Evolutionary conservation across 768 basidiomycete species (phyloP), one percentile per base, ranked within the genome.

Genomic region (Exidia glandulosa): DNA sequence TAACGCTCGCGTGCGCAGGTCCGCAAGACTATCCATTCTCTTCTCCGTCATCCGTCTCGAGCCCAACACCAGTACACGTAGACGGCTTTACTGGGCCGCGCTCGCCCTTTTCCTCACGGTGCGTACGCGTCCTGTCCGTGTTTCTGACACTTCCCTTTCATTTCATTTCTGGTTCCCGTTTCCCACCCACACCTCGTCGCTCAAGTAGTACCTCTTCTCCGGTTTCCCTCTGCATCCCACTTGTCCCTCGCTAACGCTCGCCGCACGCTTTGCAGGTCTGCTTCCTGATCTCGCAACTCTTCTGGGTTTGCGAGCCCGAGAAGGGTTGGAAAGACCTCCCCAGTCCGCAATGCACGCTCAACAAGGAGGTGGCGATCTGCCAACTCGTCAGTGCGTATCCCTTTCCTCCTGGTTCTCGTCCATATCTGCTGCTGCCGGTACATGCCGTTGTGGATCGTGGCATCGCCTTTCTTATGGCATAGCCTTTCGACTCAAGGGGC

Each of bases 1-100:
- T 27, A 9, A 5, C 32, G 25, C 36, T 5, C 6, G 32, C 27
- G 2, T 36, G 19, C 30, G n/a, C 33, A 79, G 78, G 77, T 73
- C 70, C 36, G 71, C 81, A 2, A 75, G 81, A 23, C 69, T 80
- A n/a, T 76, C 79, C 29, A 81, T 81, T 47, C 68, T 83, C 6
- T 79, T 79, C 68, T 81, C 80, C 5, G 74, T 83, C 61, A 76
- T 81, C 57, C 78, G 81, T 36, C 74, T 82, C 64, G 77, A 78
- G 57, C 76, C 77, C 1, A 73, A 73, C 56, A 60, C 63, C 12
- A n/a, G 57, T 14, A 62, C 50, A 47, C 59, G 58, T 3, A 33
- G 32, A 29, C 56, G 60, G 19, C 47, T 68, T 10, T 55, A 33
- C 37, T 63, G 64, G 57, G 60, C 65, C 1, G 65, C 67, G 23